Percentiles rank a stretch among this genome's conserved stretches.
phyloP scores from a whole-genome alignment of 2,329 filamentous ascomycete species.

The Sarocladium strictum region DNA sequence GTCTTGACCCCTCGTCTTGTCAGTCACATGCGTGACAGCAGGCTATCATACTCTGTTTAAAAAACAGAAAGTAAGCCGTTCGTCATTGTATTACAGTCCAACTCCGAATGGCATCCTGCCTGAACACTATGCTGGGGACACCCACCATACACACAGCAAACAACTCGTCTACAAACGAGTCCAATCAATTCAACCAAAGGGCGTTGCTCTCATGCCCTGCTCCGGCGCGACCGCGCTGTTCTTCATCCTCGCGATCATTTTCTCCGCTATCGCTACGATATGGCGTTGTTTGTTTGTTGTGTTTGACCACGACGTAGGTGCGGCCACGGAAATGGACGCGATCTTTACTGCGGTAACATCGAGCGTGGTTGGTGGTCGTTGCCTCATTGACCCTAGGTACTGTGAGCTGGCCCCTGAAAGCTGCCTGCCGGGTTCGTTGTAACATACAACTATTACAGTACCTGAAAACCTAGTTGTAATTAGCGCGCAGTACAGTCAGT shows the following conservation, averaged over 20 bases:
- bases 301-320: conserved; percentile 1
- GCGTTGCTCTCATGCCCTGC: too few species aligned
- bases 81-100: too few species aligned
- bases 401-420: neutral
- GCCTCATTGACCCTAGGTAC: neutral
- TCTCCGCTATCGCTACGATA: neutral
- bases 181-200: too few species aligned
- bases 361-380: neutral
- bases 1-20: neutral
- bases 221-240: neutral
- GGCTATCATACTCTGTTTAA: too few species aligned
- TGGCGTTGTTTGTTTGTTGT: conserved; percentile 8
- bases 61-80: too few species aligned
- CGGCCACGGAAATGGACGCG: neutral
- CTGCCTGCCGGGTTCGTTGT: neutral
- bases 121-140: too few species aligned
- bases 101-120: too few species aligned
- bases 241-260: neutral
- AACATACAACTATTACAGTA: too few species aligned
- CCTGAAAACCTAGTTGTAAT: too few species aligned
- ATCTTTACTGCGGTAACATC: neutral
- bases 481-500: neutral
- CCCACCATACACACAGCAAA: too few species aligned
- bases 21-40: neutral
- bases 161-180: too few species aligned